Conservation (phyloP, 1,139 yeast genomes). For the Debaryomyces singareniensis region DNA sequence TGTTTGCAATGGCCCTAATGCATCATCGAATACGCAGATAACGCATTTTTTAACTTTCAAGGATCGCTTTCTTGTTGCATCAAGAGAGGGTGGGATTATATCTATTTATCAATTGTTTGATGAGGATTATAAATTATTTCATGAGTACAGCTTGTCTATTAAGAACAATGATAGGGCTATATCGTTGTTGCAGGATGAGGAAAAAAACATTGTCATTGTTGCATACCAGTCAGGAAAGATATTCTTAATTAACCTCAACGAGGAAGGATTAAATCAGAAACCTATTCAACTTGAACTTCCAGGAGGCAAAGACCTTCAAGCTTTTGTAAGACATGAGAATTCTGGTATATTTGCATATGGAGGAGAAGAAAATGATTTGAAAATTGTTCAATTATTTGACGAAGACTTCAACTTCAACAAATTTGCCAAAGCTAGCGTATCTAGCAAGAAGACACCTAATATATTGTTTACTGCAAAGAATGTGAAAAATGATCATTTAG, state of each 20-base stretch:
- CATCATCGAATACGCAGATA: constrained; percentile 22
- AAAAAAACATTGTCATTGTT: constrained; percentile 26
- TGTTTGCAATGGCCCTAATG: constrained; percentile 27
- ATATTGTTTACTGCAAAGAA: constrained; percentile 53
- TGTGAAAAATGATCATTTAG: constrained; percentile 60
- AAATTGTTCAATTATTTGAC: constrained; percentile 39
- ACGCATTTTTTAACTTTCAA: constrained; percentile 20
- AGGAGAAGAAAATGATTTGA: constrained; percentile 66
- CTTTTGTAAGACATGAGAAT: constrained; percentile 41
- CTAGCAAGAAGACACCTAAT: constrained; percentile 12
- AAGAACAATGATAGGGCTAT: constrained; percentile 25
- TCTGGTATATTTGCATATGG: constrained; percentile 58
- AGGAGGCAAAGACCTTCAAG: constrained; percentile 36
- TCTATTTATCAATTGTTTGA: constrained; percentile 27
- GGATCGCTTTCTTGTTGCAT: constrained; percentile 30
- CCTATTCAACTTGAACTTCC: constrained; percentile 27
- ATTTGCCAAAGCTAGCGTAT: constrained; percentile 8
- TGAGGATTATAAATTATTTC: constrained; percentile 19
- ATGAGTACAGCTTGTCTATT: constrained; percentile 20
- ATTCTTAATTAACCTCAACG: constrained; percentile 31
- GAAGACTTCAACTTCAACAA: constrained; percentile 10
- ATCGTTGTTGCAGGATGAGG: constrained; percentile 22
- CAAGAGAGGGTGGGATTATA: constrained; percentile 38
- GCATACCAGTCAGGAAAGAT: constrained; percentile 47
- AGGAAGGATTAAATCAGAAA: constrained; percentile 20